Percentiles rank a stretch among this genome's conserved stretches.
Conservation (phyloP, 2,329 filamentous ascomycete species). For the Arthrobotrys entomopaga region DNA sequence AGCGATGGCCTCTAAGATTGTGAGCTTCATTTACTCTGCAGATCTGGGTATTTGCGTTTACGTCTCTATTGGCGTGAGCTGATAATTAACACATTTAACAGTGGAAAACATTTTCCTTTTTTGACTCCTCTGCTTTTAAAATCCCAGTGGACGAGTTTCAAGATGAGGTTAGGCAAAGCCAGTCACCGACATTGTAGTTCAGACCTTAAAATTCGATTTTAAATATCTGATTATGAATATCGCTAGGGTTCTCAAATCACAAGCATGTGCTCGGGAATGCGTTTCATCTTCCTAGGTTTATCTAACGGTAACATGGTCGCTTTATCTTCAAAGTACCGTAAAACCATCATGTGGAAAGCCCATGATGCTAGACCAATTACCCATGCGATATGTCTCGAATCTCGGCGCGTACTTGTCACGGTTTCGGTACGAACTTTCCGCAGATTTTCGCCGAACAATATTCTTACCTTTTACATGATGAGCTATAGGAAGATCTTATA, state of each 20-base stretch:
- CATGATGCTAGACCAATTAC: conserved; percentile 81
- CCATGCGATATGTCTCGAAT: conserved; percentile 85
- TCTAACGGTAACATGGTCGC: conserved; percentile 87
- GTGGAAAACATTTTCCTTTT: conserved; percentile 99
- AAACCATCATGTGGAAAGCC: conserved; percentile 31
- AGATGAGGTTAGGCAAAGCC: conserved; percentile 77
- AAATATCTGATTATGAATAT: conserved; percentile 59
- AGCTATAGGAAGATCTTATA: conserved; percentile 79
- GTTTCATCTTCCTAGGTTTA: conserved; percentile 88
- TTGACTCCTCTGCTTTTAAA: conserved; percentile 88
- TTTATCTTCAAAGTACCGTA: conserved; percentile 63
- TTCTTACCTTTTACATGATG: not conserved
- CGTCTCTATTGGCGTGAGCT: not conserved
- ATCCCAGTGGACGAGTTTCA: conserved; percentile 71
- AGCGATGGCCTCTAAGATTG: conserved; percentile 44
- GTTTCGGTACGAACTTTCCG: conserved; percentile 78
- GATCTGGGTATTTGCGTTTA: not conserved
- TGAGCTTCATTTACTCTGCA: not conserved
- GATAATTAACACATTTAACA: conserved; percentile 61
- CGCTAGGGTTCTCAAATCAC: conserved; percentile 73
- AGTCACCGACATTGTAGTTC: not conserved
- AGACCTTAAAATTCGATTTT: not conserved
- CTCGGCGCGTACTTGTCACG: conserved; percentile 72
- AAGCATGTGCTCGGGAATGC: conserved; percentile 84
- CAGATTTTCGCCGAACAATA: conserved; percentile 83